These are phyloP conservation scores for Syzygium jambos DNA, from an alignment of 345 rosid species.

Conservation along the genomic window DNA sequence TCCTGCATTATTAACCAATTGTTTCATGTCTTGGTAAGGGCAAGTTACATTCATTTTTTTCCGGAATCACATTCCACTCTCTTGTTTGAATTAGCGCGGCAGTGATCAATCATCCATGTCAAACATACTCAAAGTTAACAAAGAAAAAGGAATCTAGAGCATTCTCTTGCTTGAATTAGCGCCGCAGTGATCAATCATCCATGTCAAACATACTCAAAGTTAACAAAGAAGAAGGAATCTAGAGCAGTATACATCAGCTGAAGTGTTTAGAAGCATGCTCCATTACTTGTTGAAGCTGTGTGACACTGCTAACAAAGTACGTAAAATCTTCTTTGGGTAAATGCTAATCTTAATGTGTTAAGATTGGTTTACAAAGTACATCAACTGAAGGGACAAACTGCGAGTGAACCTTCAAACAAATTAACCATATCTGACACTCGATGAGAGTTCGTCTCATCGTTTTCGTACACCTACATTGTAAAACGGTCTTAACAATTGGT, in stretches of 20 bases:
- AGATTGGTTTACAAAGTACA: neutral
- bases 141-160: neutral
- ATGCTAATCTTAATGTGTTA: neutral
- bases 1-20: constrained; percentile 16
- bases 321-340: no score
- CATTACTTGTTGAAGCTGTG: neutral
- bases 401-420: neutral
- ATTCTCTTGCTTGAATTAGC: neutral
- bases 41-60: neutral
- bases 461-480: neutral
- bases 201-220: neutral
- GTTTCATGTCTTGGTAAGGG: neutral
- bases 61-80: neutral
- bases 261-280: neutral
- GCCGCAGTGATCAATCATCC: neutral
- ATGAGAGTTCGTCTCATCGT: neutral
- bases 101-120: neutral
- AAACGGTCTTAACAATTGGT: neutral
- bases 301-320: no score
- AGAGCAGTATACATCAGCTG: neutral
- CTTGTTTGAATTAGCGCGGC: neutral
- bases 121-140: neutral
- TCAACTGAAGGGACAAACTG: neutral
- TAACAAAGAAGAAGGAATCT: neutral
- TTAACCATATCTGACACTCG: neutral